These are phyloP conservation scores for Candida smagusa DNA, from an alignment of 1,139 yeast genomes.

Conservation along the genomic window DNA sequence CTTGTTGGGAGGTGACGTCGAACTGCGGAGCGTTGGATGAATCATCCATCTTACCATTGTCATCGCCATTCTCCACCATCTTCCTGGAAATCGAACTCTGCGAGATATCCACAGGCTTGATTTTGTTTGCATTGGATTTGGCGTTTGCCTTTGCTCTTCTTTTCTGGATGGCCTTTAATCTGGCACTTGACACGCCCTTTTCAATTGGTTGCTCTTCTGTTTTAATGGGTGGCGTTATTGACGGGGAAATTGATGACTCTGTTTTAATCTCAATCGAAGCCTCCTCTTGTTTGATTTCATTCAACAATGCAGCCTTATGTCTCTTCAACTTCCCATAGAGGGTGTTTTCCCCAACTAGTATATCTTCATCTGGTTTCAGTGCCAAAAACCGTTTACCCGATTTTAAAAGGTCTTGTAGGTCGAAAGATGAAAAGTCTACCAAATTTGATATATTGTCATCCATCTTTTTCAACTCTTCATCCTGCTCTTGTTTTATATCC, in stretches of 20 bases:
- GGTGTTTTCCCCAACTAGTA: conserved; percentile 22
- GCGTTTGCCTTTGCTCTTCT: conserved; percentile 85
- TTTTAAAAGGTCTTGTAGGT: conserved; percentile 59
- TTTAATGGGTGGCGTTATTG: conserved; percentile 15
- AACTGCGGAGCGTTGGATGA: conserved; percentile 25
- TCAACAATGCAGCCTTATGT: conserved; percentile 24
- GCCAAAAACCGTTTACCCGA: conserved; percentile 73
- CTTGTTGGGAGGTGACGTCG: conserved; percentile 75
- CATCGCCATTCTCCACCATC: conserved; percentile 38
- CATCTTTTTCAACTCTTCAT: conserved; percentile 44
- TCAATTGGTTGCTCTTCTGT: conserved; percentile 7
- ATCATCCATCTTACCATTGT: conserved; percentile 18
- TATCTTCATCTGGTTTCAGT: conserved; percentile 45
- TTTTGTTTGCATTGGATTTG: conserved; percentile 51
- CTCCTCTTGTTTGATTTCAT: conserved; percentile 11
- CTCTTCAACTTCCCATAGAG: conserved; percentile 35
- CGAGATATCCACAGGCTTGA: conserved; percentile 68
- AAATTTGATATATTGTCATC: conserved; percentile 48
- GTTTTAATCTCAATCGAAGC: conserved; percentile 11
- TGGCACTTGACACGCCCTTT: conserved; percentile 56
- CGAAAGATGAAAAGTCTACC: conserved; percentile 61
- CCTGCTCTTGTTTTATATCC: conserved; percentile 40
- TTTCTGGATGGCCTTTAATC: conserved; percentile 91
- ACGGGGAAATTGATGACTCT: conserved; percentile 12
- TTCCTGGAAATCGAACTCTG: conserved; percentile 72